Evolutionary conservation across 148 eudicot genomes (phyloP).

Genomic region (Amaranthus hypochondriacus): DNA sequence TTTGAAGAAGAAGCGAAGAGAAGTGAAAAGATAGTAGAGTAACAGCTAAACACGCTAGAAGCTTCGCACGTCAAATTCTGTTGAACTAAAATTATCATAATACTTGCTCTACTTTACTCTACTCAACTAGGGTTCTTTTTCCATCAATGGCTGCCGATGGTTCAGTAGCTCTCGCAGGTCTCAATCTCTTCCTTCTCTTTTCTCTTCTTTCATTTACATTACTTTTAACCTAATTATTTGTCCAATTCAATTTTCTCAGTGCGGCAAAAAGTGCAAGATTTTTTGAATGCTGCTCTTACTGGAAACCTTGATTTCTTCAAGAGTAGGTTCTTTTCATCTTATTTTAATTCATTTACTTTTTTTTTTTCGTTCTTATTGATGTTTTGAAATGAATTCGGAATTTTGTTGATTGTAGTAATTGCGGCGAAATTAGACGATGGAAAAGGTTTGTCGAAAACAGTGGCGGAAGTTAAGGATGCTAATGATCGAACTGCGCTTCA

Average conservation of each 20-base stretch:
- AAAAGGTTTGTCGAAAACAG: constrained; percentile 69
- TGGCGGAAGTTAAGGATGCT: constrained; percentile 78
- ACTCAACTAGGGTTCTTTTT: constrained; percentile 22
- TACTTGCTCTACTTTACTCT: background rate
- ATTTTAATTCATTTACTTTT: background rate
- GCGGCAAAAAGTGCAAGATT: constrained; percentile 67
- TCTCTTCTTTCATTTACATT: background rate
- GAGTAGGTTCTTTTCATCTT: constrained; percentile 32
- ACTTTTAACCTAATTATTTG: background rate
- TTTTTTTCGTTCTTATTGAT: background rate
- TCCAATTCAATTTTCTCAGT: constrained; percentile 23
- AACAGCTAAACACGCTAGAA: background rate
- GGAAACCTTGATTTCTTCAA: constrained; percentile 68
- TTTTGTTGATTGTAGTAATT: constrained; percentile 36
- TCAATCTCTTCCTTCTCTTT: constrained; percentile 13
- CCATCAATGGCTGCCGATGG: constrained; percentile 56
- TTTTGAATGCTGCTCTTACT: constrained; percentile 67
- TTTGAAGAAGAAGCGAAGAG: no score
- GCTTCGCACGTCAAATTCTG: background rate
- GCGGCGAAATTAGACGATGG: constrained; percentile 77
- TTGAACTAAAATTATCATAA: no score
- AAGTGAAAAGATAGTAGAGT: no score
- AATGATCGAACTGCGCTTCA: constrained; percentile 92
- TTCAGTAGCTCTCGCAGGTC: constrained; percentile 74
- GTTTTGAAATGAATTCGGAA: background rate